Evolutionary conservation across 2,329 filamentous ascomycete species (phyloP).

Genomic region (Microdochium nivale): DNA sequence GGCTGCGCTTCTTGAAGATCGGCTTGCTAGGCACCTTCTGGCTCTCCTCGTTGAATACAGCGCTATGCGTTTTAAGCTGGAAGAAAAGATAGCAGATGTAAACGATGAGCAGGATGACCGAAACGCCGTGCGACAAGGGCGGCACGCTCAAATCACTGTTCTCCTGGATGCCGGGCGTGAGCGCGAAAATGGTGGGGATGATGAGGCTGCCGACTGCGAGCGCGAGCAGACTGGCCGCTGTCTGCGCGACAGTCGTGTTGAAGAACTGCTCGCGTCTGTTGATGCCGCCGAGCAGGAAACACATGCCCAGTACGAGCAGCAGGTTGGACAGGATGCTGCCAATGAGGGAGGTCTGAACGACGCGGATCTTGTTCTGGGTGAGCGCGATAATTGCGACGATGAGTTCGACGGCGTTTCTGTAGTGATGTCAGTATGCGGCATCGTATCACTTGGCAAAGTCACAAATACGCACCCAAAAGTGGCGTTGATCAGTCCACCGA

Average conservation of each 20-base stretch:
- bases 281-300: slow-evolving; percentile 80
- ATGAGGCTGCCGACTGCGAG: slow-evolving; percentile 75
- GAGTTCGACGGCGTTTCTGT: slow-evolving; percentile 74
- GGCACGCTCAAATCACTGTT: slow-evolving; percentile 40
- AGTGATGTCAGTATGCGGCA: slow-evolving; percentile 2
- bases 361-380: slow-evolving; percentile 62
- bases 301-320: slow-evolving; percentile 82
- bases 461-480: slow-evolving; percentile 67
- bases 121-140: slow-evolving; percentile 60
- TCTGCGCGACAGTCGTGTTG: slow-evolving; percentile 88
- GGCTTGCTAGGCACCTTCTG: slow-evolving; percentile 63
- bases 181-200: slow-evolving; percentile 78
- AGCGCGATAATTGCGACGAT: slow-evolving; percentile 85
- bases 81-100: slow-evolving; percentile 83
- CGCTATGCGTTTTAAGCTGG: slow-evolving; percentile 78
- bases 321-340: slow-evolving; percentile 89
- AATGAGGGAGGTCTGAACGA: slow-evolving; percentile 88
- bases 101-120: slow-evolving; percentile 74
- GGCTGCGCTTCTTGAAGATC: slow-evolving; percentile 13
- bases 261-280: slow-evolving; percentile 77
- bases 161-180: slow-evolving; percentile 33
- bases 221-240: slow-evolving; percentile 71
- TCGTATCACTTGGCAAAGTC: neutral
- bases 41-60: slow-evolving; percentile 71
- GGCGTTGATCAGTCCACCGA: slow-evolving; percentile 84